Conservation (phyloP, 768 basidiomycete species). For the Mrakia frigida region DNA sequence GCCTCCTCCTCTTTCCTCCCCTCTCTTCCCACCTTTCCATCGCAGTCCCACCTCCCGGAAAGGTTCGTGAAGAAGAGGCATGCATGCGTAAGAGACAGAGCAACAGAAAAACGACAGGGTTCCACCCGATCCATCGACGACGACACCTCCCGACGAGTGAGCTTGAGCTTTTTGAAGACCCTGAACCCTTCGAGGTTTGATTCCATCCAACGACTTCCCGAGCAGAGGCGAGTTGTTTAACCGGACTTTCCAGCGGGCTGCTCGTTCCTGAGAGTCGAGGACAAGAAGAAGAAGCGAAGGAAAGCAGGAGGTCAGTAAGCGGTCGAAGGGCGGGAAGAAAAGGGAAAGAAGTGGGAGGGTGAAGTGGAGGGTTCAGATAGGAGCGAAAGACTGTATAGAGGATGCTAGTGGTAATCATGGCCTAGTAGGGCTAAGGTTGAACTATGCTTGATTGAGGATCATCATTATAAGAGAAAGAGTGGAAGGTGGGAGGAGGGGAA, state of each 20-base stretch:
- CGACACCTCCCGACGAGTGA: constrained; percentile 7
- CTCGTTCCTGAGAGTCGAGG: constrained; percentile 12
- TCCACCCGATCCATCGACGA: background rate
- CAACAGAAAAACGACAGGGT: constrained; percentile 3
- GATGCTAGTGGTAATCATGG: constrained; percentile 83
- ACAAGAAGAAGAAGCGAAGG: background rate
- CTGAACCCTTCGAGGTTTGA: background rate
- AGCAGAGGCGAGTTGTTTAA: constrained; percentile 14
- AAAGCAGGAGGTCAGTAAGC: background rate
- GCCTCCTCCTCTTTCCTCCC: background rate
- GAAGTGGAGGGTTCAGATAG: constrained; percentile 68
- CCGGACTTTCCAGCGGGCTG: constrained; percentile 30
- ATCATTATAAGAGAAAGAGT: constrained; percentile 44
- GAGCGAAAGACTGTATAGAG: constrained; percentile 99
- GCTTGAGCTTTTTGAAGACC: background rate
- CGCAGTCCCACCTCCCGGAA: background rate
- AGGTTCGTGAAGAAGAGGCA: constrained; percentile 21
- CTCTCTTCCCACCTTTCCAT: background rate
- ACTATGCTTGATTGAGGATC: constrained; percentile 65
- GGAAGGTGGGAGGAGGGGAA: background rate
- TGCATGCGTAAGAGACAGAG: constrained; percentile 16
- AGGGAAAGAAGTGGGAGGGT: background rate
- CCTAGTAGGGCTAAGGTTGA: constrained; percentile 65
- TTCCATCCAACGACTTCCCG: background rate
- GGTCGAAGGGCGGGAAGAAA: background rate